Conservation (phyloP, 345 rosid genomes). For the Salix purpurea region DNA sequence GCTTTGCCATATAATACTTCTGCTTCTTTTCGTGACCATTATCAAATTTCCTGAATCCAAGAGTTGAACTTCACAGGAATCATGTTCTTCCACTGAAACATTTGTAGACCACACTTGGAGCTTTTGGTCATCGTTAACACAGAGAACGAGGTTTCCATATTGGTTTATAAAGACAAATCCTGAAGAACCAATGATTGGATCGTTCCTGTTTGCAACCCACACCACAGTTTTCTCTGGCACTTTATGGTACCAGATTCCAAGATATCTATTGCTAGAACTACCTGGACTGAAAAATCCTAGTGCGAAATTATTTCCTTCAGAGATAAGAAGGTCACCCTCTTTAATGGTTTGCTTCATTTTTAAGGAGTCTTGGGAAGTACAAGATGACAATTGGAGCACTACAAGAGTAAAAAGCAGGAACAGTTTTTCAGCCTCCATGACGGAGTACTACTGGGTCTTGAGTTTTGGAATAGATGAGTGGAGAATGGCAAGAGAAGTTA, state of each 20-base stretch:
- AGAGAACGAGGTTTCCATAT: not conserved
- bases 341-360: too few species aligned
- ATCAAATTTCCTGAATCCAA: slow-evolving; percentile 10
- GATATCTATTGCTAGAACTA: not conserved
- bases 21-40: not conserved
- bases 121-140: not conserved
- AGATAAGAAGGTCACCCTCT: too few species aligned
- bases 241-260: not conserved
- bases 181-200: not conserved
- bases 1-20: not conserved
- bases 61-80: not conserved
- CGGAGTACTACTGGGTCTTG: too few species aligned
- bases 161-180: not conserved
- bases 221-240: not conserved
- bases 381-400: not conserved
- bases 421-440: not conserved
- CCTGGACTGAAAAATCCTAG: slow-evolving; percentile 2
- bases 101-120: slow-evolving; percentile 6
- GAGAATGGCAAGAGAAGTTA: too few species aligned
- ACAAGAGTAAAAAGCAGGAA: not conserved
- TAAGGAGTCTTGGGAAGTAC: not conserved
- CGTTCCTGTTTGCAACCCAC: slow-evolving; percentile 14
- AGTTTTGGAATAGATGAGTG: too few species aligned
- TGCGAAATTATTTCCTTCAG: not conserved
- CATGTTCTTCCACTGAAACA: not conserved